phyloP scores from a whole-genome alignment of 2,329 filamentous ascomycete species.

The Sphaerulina musiva region DNA sequence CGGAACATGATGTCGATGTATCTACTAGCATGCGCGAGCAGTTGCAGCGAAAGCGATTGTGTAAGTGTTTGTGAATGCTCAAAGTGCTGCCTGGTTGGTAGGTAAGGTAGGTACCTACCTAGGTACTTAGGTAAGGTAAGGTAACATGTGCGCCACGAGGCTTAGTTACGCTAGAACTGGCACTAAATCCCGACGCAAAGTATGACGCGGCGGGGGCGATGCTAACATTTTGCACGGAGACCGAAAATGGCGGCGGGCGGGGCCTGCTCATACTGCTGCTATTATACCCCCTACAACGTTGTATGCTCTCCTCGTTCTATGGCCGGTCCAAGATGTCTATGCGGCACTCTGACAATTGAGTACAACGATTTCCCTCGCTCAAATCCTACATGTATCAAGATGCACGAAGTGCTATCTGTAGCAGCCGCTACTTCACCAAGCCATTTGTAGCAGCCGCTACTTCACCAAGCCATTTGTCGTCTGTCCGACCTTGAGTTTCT shows the following conservation, averaged over 20 bases:
- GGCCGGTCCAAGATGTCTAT: no score
- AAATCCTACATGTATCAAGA: background rate
- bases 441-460: conserved; percentile 23
- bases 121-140: background rate
- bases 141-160: background rate
- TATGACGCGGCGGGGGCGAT: no score
- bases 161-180: no score
- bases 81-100: background rate
- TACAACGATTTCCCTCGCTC: background rate
- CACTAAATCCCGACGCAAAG: no score
- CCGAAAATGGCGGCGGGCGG: no score
- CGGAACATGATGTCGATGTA: conserved; percentile 14
- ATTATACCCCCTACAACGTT: no score
- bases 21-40: background rate
- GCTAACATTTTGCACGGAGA: no score
- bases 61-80: background rate
- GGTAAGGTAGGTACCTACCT: background rate
- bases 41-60: background rate
- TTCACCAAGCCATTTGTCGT: conserved; percentile 29
- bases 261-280: no score
- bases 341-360: no score
- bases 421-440: conserved; percentile 16
- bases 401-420: background rate
- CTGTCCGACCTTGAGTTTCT: conserved; percentile 37
- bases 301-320: no score